Evolutionary conservation across 1,284 basidiomycete genomes (phyloP).

Genomic region (Leucoagaricus sp.): DNA sequence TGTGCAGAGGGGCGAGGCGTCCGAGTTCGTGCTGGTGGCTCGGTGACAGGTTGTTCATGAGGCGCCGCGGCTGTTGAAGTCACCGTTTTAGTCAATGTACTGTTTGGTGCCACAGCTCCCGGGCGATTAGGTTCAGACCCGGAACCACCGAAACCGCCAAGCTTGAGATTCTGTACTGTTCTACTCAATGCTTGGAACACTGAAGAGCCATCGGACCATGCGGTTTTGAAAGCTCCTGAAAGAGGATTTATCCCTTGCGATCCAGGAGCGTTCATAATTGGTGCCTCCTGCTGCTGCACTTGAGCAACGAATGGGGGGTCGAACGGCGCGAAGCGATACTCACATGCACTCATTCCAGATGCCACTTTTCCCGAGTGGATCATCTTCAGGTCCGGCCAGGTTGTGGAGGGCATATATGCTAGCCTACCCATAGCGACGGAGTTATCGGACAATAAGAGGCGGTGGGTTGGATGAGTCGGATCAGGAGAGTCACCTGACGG

Average conservation of each 20-base stretch:
- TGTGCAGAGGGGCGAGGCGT: background rate
- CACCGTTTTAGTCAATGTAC: background rate
- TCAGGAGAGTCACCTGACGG: too few species aligned
- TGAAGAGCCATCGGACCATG: constrained; percentile 42
- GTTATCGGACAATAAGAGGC: too few species aligned
- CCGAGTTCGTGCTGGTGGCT: background rate
- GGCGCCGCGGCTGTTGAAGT: background rate
- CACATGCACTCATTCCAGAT: too few species aligned
- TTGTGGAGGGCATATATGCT: too few species aligned
- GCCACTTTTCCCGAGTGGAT: too few species aligned
- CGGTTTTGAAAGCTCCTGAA: constrained; percentile 9
- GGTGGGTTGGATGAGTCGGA: too few species aligned
- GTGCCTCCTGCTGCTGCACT: background rate
- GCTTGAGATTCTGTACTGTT: constrained; percentile 49
- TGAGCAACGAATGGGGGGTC: background rate
- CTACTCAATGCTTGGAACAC: constrained; percentile 54
- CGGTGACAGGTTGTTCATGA: background rate
- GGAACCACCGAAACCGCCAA: constrained; percentile 12
- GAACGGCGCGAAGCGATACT: too few species aligned
- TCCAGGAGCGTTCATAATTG: constrained; percentile 5
- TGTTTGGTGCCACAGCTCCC: background rate
- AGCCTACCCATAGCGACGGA: too few species aligned
- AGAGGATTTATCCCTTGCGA: constrained; percentile 2
- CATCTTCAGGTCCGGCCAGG: too few species aligned
- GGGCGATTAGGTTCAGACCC: constrained; percentile 14